phyloP scores from a whole-genome alignment of 2,329 filamentous ascomycete genomes.

The Cordyceps tenuipes region DNA sequence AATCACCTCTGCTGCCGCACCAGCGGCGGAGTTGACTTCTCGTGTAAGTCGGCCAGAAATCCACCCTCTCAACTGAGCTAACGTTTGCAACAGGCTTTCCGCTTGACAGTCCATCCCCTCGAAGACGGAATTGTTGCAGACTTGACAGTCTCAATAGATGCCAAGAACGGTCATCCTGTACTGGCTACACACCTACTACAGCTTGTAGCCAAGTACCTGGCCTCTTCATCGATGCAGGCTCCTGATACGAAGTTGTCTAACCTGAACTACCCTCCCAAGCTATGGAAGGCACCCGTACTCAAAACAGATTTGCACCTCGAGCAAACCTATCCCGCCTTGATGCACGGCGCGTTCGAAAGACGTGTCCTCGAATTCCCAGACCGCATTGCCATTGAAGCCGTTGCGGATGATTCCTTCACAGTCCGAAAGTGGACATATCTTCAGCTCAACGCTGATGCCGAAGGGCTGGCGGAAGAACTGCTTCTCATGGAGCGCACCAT shows the following conservation, averaged over 20 bases:
- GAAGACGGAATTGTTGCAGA: constrained; percentile 2
- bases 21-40: neutral
- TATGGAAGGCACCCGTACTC: constrained; percentile 6
- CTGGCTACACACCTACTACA: constrained; percentile 1
- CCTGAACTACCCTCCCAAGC: constrained; percentile 5
- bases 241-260: constrained; percentile 4
- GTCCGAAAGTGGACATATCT: constrained; percentile 9
- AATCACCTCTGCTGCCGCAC: neutral
- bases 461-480: constrained; percentile 7
- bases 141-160: neutral
- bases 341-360: constrained; percentile 9
- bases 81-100: neutral
- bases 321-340: constrained; percentile 1
- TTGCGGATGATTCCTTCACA: constrained; percentile 8
- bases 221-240: neutral
- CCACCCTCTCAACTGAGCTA: neutral
- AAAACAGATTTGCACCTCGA: constrained; percentile 6
- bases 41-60: neutral
- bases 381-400: constrained; percentile 8
- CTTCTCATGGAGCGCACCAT: constrained; percentile 8
- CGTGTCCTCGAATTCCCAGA: constrained; percentile 7
- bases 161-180: constrained; percentile 1
- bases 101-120: neutral
- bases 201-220: constrained; percentile 9
- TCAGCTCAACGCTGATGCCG: constrained; percentile 9